These are phyloP conservation scores for Narthecium ossifragum DNA, from an alignment of 106 monocot genomes.

Conservation along the genomic window DNA sequence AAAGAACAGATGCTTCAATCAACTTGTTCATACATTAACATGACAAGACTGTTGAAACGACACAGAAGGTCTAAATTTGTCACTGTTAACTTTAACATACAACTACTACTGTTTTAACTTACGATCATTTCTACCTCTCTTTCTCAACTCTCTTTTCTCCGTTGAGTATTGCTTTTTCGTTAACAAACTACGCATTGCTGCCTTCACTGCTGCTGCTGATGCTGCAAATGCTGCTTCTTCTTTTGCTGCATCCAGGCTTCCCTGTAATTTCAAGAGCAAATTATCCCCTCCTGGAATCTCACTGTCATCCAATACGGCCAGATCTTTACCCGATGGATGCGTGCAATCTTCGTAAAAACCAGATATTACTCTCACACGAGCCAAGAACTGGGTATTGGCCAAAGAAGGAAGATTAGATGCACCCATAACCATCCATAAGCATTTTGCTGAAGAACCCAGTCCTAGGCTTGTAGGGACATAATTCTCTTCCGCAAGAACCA, in stretches of 20 bases:
- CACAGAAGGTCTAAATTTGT: too few species aligned
- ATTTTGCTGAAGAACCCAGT: conserved; percentile 20
- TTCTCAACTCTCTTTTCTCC: conserved; percentile 75
- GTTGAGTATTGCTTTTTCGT: conserved; percentile 83
- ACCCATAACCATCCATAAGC: conserved; percentile 82
- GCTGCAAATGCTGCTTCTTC: conserved; percentile 29
- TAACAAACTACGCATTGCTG: conserved; percentile 67
- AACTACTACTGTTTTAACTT: conserved; percentile 42
- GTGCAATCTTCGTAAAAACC: conserved; percentile 9
- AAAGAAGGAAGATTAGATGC: conserved; percentile 43
- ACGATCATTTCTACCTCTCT: conserved; percentile 68
- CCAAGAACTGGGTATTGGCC: conserved; percentile 12
- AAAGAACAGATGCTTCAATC: too few species aligned
- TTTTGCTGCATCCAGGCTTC: conserved; percentile 42
- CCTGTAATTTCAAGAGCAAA: conserved; percentile 58
- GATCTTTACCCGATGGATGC: conserved; percentile 9
- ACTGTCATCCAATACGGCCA: conserved; percentile 32
- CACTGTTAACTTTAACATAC: too few species aligned
- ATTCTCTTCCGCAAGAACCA: conserved; percentile 39
- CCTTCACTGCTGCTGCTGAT: conserved; percentile 44
- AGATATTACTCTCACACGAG: conserved; percentile 39
- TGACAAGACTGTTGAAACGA: too few species aligned
- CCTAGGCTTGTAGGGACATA: conserved; percentile 78
- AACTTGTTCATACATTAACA: too few species aligned
- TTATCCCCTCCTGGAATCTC: conserved; percentile 58